Evolutionary conservation across 176 grass and related monocot species (phyloP), one percentile per base, ranked within the genome.

Genomic region (Bothriochloa decipiens): DNA sequence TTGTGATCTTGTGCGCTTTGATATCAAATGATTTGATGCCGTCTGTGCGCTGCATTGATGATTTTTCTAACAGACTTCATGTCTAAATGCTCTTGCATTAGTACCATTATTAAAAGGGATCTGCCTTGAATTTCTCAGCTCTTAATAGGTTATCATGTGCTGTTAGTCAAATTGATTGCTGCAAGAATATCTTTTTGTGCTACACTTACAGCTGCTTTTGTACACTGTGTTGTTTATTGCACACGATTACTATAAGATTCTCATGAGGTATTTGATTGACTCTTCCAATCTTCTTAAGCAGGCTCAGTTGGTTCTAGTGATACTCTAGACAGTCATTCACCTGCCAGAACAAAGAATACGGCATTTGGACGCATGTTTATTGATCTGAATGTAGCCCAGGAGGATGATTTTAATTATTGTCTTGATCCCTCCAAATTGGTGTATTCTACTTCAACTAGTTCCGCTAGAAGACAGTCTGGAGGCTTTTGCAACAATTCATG

Each of bases 301-400:
- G 89, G 87, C 82, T 86, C 87, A 81, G 63, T 60, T 84, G 87
- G 87, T 60, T 86, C 78, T 32, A 81, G 66, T 79, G 61, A 87
- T 76, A 83, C 67, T 75, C 76, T 72, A 65, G 36, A 65, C 42
- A 87, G 76, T 81, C 80, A 74, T 8, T 83, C 80, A 14, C 74
- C 81, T 63, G 81, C 80, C 36, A 89, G 83, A 87, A 33, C 77
- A 75, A 84, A 91, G 74, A 72, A 62, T 36, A 35, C 58, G 18
- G 33, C 42, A 74, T 73, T 49, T 61, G 85, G 88, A 78, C 66
- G 32, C 78, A 74, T 86, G 63, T 72, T 84, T 66, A 91, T 97
- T 4, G 95, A 97, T 85, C 88, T 97, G 45, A 97, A 97, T 81
- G 75, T 91, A 69, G 79, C 87, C 71, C 90, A 95, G 88, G 92